These are phyloP conservation scores for Populus tremula DNA, from an alignment of 345 rosid genomes.

Conservation along the genomic window DNA sequence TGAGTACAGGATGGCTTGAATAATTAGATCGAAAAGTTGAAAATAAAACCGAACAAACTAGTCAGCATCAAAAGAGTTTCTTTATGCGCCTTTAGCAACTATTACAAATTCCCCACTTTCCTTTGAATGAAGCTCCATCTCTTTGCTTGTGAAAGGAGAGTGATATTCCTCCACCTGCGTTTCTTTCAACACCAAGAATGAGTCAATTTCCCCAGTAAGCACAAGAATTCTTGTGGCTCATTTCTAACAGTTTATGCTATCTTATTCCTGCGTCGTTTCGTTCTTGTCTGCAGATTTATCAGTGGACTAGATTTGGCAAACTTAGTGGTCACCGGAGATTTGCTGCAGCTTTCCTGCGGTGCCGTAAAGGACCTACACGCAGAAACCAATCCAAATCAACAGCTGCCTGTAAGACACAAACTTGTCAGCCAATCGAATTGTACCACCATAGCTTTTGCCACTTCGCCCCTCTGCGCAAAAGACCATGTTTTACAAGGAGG, in stretches of 20 bases:
- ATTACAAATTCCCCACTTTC: background rate
- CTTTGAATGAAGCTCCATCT: background rate
- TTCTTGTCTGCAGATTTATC: conserved; percentile 30
- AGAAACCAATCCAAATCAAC: conserved; percentile 13
- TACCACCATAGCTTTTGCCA: conserved; percentile 40
- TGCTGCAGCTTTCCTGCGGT: conserved; percentile 39
- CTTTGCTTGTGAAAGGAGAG: background rate
- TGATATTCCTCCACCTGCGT: background rate
- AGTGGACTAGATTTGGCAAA: conserved; percentile 42
- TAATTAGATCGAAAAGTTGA: background rate
- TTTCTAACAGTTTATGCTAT: background rate
- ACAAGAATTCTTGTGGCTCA: background rate
- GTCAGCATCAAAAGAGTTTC: background rate
- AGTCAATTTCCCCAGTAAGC: background rate
- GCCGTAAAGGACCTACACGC: conserved; percentile 27
- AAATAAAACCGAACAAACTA: background rate
- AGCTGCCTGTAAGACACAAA: conserved; percentile 17
- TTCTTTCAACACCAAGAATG: background rate
- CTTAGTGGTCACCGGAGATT: conserved; percentile 45
- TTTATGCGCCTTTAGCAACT: background rate
- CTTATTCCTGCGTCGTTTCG: background rate
- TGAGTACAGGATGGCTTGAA: too few relatives aligned
- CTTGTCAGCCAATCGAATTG: conserved; percentile 4
- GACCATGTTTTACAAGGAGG: conserved; percentile 19
- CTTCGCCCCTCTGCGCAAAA: conserved; percentile 22